Evolutionary conservation across 2,329 filamentous ascomycete genomes (phyloP).

Genomic region (Penicillium sp.): DNA sequence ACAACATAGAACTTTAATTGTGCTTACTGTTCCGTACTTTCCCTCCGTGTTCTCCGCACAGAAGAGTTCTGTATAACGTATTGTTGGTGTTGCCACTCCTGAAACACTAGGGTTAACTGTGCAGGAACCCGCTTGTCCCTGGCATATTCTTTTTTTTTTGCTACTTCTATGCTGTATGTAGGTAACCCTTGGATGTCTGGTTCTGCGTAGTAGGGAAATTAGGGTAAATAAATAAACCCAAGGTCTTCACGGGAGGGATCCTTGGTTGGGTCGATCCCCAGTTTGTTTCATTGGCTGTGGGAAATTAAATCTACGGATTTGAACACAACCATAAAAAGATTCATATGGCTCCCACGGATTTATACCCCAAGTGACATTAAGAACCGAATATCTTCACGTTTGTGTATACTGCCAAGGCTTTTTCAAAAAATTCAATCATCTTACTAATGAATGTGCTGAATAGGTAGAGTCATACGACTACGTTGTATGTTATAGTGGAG

Average conservation of each 20-base stretch:
- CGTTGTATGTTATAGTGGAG: too few species aligned
- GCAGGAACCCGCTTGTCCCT: constrained; percentile 5
- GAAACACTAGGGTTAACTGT: constrained; percentile 6
- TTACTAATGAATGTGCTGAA: too few species aligned
- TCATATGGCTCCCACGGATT: neutral
- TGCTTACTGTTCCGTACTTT: neutral
- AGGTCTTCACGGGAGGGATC: constrained; percentile 5
- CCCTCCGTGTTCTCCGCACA: neutral
- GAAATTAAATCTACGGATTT: constrained; percentile 4
- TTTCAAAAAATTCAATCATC: too few species aligned
- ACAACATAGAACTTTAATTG: constrained; percentile 3
- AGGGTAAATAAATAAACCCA: constrained; percentile 9
- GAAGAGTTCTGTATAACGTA: neutral
- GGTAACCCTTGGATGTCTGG: neutral
- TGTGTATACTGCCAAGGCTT: too few species aligned
- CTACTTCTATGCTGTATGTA: constrained; percentile 4
- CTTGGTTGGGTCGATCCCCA: constrained; percentile 11
- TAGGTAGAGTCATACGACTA: too few species aligned
- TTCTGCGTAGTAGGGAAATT: too few species aligned
- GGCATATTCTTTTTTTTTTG: neutral
- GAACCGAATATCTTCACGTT: too few species aligned
- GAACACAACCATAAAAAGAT: neutral
- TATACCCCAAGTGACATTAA: too few species aligned
- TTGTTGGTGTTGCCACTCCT: constrained; percentile 1
- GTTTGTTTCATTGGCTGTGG: constrained; percentile 5